A percentile compares a stretch with the other conserved stretches of the same genome.
phyloP scores from a whole-genome alignment of 441 rosid species.

The Gossypium gossypioides region DNA sequence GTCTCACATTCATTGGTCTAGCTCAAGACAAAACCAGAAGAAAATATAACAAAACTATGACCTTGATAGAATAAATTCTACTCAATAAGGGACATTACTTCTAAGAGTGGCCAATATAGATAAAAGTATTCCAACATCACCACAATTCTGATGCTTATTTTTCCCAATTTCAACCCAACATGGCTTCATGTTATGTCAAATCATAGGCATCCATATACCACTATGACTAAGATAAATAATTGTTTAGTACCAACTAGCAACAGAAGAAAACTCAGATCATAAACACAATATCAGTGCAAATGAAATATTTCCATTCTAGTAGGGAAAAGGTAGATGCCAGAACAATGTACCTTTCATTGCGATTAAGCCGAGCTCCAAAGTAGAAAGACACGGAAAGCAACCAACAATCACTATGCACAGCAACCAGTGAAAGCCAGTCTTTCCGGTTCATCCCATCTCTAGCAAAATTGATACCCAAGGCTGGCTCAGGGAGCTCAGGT shows the following conservation, averaged over 20 bases:
- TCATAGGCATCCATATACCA: background rate
- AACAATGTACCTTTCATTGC: conserved; percentile 44
- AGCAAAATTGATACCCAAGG: conserved; percentile 72
- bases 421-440: conserved; percentile 77
- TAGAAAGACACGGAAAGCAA: conserved; percentile 68
- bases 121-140: background rate
- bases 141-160: too few relatives aligned
- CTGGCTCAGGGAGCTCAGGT: conserved; percentile 80
- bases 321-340: background rate
- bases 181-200: background rate
- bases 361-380: conserved; percentile 66
- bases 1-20: background rate
- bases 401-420: conserved; percentile 81
- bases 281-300: background rate
- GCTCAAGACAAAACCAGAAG: background rate
- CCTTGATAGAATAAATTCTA: background rate
- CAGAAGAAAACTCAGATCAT: background rate
- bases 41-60: background rate
- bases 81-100: background rate
- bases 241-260: background rate
- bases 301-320: background rate
- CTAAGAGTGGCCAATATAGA: background rate
- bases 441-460: conserved; percentile 80
- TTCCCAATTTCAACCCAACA: too few relatives aligned
- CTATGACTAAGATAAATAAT: background rate